phyloP scores from a whole-genome alignment of 2,329 filamentous ascomycete genomes.

The Mollisiaceae sp. region DNA sequence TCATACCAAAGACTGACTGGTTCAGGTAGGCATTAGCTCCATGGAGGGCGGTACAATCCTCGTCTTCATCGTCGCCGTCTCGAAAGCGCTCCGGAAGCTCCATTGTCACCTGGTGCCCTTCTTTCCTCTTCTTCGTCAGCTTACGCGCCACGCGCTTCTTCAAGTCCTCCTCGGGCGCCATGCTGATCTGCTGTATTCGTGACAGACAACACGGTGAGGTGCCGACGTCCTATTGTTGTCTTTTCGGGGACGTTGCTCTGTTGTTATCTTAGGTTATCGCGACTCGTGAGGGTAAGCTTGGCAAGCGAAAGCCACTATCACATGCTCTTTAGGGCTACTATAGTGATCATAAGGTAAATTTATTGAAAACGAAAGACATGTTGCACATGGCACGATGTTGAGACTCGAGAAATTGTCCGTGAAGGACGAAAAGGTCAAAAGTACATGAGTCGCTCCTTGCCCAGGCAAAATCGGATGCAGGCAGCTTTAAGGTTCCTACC shows the following conservation, averaged over 20 bases:
- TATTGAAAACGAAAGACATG: constrained; percentile 3
- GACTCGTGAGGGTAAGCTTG: background rate
- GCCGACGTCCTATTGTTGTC: background rate
- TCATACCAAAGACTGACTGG: constrained; percentile 91
- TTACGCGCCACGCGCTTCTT: constrained; percentile 49
- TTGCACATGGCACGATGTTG: constrained; percentile 4
- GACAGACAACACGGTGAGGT: constrained; percentile 14
- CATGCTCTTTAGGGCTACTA: background rate
- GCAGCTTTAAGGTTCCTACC: background rate
- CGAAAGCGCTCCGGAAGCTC: constrained; percentile 62
- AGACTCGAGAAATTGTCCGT: background rate
- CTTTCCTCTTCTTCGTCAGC: constrained; percentile 49
- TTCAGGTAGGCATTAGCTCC: constrained; percentile 66
- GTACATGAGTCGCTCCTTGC: constrained; percentile 5
- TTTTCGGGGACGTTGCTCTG: background rate
- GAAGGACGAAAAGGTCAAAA: background rate
- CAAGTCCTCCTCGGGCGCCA: constrained; percentile 47
- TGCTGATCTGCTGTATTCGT: constrained; percentile 28
- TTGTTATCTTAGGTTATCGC: constrained; percentile 4
- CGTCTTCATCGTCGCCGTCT: constrained; percentile 62
- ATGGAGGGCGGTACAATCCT: constrained; percentile 64
- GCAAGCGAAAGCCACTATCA: constrained; percentile 10
- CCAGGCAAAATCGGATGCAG: background rate
- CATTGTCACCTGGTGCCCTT: constrained; percentile 50
- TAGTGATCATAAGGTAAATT: constrained; percentile 5